Evolutionary conservation across 202 grass and related monocot genomes (phyloP), one percentile per base, ranked within the genome.

Genomic region (Elaeis oleifera): DNA sequence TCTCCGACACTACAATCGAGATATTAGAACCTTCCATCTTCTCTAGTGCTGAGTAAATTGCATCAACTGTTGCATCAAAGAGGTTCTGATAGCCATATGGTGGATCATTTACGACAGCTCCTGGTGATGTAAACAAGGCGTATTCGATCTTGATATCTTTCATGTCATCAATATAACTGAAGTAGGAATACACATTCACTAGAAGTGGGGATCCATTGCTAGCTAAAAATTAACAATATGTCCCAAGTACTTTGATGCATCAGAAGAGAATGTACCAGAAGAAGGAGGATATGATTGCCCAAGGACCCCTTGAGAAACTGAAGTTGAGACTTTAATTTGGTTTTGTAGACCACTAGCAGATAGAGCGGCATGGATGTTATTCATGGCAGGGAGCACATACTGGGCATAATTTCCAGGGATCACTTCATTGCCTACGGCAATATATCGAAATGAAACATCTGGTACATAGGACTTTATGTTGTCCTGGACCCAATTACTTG

Each of bases 141-240:
- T 66, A 53, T 5, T 23, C 8, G 0, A 53, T 15, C 5, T 20
- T 18, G 23, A 66, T 13, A 19, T 66, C 5, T 3, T 15, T 9
- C 16, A 18, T 66, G 63, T 5, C 3, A 4, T 1, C 4, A 28
- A 28, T 14, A 21, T 66, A 53, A 15, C 1, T 14, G 49, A 27
- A 66, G 63, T 66, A 66, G 14, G 63, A 50, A 5, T 53, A 53
- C 6, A 28, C 5, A 16, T 66, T 66, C 14, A 66, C 6, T 23
- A 66, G 63, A 21, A 66, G 63, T 2, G 63, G 63, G 3, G 63
- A 21, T 11, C 63, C 50, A 3, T 19, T 53, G 49, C 16, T 28
- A 5, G 11, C 49, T 7, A 66, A 18, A 66, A 66, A 6, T 25
- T 9, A 1, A 53, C 63, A n/a, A 66, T 66, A 0, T 50, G 50